Conservation (phyloP, 1,139 yeast genomes). For the Yamadazyma triangularis region DNA sequence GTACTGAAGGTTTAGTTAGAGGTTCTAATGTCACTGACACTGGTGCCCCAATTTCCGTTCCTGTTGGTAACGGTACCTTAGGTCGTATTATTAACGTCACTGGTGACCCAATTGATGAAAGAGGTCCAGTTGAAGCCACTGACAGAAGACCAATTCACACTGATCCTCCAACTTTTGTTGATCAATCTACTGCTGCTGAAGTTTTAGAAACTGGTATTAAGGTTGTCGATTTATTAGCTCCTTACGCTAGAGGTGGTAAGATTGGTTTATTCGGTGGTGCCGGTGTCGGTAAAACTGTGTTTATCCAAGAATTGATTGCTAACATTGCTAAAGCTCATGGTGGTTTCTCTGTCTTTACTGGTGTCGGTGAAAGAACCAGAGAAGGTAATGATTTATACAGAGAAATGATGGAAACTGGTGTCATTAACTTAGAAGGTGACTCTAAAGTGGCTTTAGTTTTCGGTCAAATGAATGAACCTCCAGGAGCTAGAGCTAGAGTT, state of each 20-base stretch:
- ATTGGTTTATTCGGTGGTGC: constrained; percentile 99
- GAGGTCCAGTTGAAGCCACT: constrained; percentile 94
- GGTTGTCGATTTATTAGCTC: constrained; percentile 99
- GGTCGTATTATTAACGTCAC: constrained; percentile 98
- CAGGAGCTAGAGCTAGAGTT: constrained; percentile 99
- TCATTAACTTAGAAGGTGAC: constrained; percentile 98
- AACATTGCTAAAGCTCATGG: constrained; percentile 99
- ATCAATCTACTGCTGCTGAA: constrained; percentile 97
- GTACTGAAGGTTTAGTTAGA: constrained; percentile 99
- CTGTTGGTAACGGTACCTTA: constrained; percentile 98
- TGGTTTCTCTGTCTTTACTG: constrained; percentile 99
- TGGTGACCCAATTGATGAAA: constrained; percentile 99
- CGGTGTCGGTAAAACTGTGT: constrained; percentile 99
- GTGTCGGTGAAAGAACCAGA: constrained; percentile 99
- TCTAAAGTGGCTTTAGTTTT: constrained; percentile 99
- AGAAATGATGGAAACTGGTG: constrained; percentile 99
- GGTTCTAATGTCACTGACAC: constrained; percentile 91
- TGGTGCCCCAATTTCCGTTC: constrained; percentile 97
- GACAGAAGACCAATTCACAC: constrained; percentile 97
- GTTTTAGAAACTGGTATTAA: constrained; percentile 99
- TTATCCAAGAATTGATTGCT: constrained; percentile 99
- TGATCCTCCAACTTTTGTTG: constrained; percentile 93
- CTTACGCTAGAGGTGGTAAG: constrained; percentile 99
- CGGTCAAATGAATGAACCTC: constrained; percentile 99
- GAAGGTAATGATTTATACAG: constrained; percentile 99